These are phyloP conservation scores for Carpinus viminea DNA, from an alignment of 306 rosid genomes.

Conservation along the genomic window DNA sequence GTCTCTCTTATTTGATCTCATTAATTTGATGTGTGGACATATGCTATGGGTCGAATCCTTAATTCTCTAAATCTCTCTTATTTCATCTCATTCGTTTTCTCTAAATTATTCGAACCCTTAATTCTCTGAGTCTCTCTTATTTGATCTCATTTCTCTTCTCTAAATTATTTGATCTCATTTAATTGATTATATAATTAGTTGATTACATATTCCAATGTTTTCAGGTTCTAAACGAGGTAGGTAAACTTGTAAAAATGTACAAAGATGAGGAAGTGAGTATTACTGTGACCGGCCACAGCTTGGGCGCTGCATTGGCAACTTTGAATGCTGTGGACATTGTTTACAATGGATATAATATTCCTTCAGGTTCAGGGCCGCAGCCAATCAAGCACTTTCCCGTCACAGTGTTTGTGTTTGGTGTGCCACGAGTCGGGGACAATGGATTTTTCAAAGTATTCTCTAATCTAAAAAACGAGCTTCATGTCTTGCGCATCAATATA, in stretches of 20 bases:
- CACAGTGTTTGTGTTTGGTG: constrained; percentile 50
- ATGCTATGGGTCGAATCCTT: too few species aligned
- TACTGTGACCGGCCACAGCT: constrained; percentile 63
- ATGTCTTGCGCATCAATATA: constrained; percentile 39
- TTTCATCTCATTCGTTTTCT: too few species aligned
- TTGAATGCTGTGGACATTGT: constrained; percentile 64
- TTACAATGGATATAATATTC: constrained; percentile 34
- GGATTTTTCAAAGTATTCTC: constrained; percentile 35
- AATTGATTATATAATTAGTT: neutral
- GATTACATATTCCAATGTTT: neutral
- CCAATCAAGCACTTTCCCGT: constrained; percentile 45
- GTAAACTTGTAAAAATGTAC: constrained; percentile 48
- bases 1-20: too few species aligned
- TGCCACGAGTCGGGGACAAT: constrained; percentile 59
- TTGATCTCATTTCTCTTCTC: too few species aligned
- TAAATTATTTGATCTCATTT: too few species aligned
- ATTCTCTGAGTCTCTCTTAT: too few species aligned
- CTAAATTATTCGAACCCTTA: too few species aligned
- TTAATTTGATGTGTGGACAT: too few species aligned
- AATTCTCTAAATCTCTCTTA: too few species aligned
- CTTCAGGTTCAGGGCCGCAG: constrained; percentile 23
- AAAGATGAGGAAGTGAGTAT: constrained; percentile 72
- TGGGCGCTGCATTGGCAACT: constrained; percentile 73
- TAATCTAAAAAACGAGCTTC: constrained; percentile 26
- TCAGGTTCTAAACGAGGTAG: constrained; percentile 57